Conservation (phyloP, 2,329 filamentous ascomycete species). For the Kalaharituber pfeilii region DNA sequence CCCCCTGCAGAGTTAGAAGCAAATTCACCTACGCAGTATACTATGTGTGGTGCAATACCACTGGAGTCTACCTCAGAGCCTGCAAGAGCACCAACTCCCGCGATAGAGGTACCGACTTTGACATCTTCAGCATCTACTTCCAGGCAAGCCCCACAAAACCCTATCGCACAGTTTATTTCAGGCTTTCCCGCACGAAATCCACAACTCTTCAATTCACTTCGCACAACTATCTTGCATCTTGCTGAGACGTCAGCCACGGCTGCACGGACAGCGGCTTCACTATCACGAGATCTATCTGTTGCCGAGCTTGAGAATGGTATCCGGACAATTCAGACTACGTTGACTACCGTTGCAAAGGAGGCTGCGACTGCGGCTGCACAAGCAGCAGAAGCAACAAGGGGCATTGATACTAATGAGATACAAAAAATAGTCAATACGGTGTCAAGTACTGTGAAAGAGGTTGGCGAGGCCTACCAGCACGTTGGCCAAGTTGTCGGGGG, state of each 20-base stretch:
- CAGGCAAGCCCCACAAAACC: neutral
- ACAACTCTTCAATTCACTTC: neutral
- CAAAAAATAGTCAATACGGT: conserved; percentile 9
- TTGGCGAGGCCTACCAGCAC: conserved; percentile 21
- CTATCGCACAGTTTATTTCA: neutral
- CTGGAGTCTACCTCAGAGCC: neutral
- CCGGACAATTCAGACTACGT: neutral
- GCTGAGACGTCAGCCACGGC: neutral
- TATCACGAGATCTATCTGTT: neutral
- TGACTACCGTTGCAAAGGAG: conserved; percentile 14
- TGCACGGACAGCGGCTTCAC: neutral
- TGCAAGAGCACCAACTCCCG: neutral
- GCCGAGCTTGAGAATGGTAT: neutral
- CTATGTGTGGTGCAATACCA: neutral
- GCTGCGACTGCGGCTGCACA: conserved; percentile 12
- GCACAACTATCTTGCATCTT: neutral
- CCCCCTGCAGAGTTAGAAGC: neutral
- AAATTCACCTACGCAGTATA: neutral
- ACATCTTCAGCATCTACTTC: neutral
- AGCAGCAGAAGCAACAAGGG: conserved; percentile 14
- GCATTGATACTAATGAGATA: conserved; percentile 13
- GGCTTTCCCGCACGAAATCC: neutral
- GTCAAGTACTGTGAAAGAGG: conserved; percentile 12
- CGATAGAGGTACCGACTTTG: neutral
- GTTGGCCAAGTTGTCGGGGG: conserved; percentile 19